Percentiles rank a stretch among this genome's conserved stretches.
phyloP scores from a whole-genome alignment of 1,139 yeast species.

The Entelexis paramagnoliae region DNA sequence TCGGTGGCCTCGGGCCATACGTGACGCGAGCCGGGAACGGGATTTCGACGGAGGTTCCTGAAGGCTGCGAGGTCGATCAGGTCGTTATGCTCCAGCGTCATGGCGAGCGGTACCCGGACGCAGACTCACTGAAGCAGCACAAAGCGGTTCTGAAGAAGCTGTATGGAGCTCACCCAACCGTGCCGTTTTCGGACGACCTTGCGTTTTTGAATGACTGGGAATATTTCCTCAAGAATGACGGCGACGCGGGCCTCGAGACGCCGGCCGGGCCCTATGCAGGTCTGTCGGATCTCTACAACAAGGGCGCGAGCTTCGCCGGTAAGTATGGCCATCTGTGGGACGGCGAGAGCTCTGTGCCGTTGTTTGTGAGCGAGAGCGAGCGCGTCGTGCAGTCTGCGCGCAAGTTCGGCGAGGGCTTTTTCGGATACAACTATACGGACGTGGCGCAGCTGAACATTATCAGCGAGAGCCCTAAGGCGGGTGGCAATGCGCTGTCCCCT shows the following conservation, averaged over 20 bases:
- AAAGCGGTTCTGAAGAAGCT: slow-evolving; percentile 25
- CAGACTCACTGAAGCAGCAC: slow-evolving; percentile 21
- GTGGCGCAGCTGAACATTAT: slow-evolving; percentile 33
- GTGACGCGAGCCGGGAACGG: slow-evolving; percentile 38
- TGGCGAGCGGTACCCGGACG: slow-evolving; percentile 59
- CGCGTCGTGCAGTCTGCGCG: slow-evolving; percentile 36
- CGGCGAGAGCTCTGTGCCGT: slow-evolving; percentile 30
- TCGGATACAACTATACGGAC: slow-evolving; percentile 33
- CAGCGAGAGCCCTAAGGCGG: slow-evolving; percentile 32
- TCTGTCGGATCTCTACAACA: slow-evolving; percentile 26
- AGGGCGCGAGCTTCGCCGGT: slow-evolving; percentile 31
- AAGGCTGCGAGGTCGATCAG: slow-evolving; percentile 47
- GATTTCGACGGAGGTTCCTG: slow-evolving; percentile 39
- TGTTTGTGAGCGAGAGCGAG: slow-evolving; percentile 35
- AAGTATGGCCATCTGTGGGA: slow-evolving; percentile 35
- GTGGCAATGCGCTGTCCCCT: slow-evolving; percentile 35
- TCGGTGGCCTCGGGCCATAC: slow-evolving; percentile 43
- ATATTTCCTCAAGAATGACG: slow-evolving; percentile 28
- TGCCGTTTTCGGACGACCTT: slow-evolving; percentile 31
- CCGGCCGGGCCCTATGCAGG: slow-evolving; percentile 34
- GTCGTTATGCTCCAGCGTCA: slow-evolving; percentile 58
- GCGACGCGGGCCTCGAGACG: slow-evolving; percentile 28
- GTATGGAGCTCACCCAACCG: slow-evolving; percentile 14
- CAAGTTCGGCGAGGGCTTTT: slow-evolving; percentile 37
- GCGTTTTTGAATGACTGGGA: slow-evolving; percentile 35